Conservation (phyloP, 2,329 filamentous ascomycete species). For the Sporothrix phasma region DNA sequence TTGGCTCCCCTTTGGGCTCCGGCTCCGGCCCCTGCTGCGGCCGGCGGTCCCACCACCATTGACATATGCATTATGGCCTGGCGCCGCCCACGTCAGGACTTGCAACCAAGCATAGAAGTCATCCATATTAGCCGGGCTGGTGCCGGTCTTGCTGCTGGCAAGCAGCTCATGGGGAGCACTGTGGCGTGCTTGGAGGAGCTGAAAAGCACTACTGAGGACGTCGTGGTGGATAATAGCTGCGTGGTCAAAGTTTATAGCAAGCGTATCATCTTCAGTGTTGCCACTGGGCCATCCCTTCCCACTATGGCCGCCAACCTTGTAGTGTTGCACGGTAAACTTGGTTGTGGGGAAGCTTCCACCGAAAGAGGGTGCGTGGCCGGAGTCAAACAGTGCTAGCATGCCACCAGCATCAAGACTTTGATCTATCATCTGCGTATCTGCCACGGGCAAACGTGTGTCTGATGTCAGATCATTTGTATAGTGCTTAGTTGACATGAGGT, state of each 20-base stretch:
- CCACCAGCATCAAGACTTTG: not conserved
- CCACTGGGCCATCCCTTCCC: not conserved
- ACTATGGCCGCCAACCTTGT: not conserved
- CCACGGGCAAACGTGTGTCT: not conserved
- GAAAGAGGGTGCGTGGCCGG: not conserved
- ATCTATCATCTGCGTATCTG: not conserved
- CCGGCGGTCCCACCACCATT: not conserved
- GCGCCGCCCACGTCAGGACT: slow-evolving; percentile 19
- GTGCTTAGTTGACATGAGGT: slow-evolving; percentile 16
- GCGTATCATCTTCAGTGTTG: not conserved
- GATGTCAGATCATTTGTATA: slow-evolving; percentile 6
- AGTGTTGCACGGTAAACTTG: not conserved
- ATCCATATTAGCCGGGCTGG: slow-evolving; percentile 4
- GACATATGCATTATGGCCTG: not conserved
- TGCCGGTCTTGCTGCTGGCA: not conserved
- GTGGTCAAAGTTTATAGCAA: not conserved
- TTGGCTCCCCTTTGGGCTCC: not conserved
- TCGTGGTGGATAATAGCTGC: slow-evolving; percentile 20
- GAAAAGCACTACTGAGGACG: slow-evolving; percentile 24
- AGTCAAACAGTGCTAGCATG: not conserved
- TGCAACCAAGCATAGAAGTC: slow-evolving; percentile 16
- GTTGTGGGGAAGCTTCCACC: not conserved
- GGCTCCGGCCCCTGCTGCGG: not conserved
- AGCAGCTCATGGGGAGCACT: slow-evolving; percentile 16
- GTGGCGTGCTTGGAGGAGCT: slow-evolving; percentile 21